Evolutionary conservation across 148 eudicot species (phyloP).

Genomic region (Euryodendron excelsum): DNA sequence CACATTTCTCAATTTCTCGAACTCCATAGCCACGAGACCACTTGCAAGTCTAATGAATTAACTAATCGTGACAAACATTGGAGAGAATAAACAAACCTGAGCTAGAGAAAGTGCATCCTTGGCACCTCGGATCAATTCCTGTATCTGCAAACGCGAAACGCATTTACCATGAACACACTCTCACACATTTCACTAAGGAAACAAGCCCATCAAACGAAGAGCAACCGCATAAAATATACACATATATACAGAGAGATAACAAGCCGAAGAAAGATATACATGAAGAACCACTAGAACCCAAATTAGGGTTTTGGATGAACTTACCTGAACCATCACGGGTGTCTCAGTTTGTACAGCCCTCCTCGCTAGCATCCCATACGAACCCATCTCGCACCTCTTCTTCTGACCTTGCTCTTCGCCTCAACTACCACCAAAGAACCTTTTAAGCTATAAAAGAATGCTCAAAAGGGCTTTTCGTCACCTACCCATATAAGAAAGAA

Average conservation of each 20-base stretch:
- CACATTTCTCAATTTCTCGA: slow-evolving; percentile 27
- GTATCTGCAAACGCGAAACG: slow-evolving; percentile 62
- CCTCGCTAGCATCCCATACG: slow-evolving; percentile 48
- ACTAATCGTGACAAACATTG: background rate
- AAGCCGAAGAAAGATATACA: background rate
- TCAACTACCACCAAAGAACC: background rate
- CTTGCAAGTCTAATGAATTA: background rate
- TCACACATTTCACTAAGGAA: slow-evolving; percentile 11
- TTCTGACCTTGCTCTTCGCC: background rate
- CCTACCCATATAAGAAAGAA: slow-evolving; percentile 7
- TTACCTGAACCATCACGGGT: slow-evolving; percentile 61
- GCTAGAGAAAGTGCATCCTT: slow-evolving; percentile 88
- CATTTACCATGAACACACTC: slow-evolving; percentile 10
- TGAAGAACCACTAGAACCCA: slow-evolving; percentile 8
- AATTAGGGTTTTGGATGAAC: slow-evolving; percentile 14
- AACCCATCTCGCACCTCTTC: slow-evolving; percentile 41
- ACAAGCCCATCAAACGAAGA: background rate
- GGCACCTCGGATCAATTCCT: slow-evolving; percentile 61
- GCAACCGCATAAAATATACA: background rate
- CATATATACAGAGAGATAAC: background rate
- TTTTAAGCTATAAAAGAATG: too few species aligned
- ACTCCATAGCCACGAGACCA: slow-evolving; percentile 4
- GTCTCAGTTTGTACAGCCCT: slow-evolving; percentile 51
- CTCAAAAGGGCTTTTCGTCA: slow-evolving; percentile 11
- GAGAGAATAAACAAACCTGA: slow-evolving; percentile 69